Percentiles rank a stretch among this genome's conserved stretches.
These are phyloP conservation scores for Aureobasidium sp. DNA, from an alignment of 2,329 filamentous ascomycete genomes.

Conservation along the genomic window DNA sequence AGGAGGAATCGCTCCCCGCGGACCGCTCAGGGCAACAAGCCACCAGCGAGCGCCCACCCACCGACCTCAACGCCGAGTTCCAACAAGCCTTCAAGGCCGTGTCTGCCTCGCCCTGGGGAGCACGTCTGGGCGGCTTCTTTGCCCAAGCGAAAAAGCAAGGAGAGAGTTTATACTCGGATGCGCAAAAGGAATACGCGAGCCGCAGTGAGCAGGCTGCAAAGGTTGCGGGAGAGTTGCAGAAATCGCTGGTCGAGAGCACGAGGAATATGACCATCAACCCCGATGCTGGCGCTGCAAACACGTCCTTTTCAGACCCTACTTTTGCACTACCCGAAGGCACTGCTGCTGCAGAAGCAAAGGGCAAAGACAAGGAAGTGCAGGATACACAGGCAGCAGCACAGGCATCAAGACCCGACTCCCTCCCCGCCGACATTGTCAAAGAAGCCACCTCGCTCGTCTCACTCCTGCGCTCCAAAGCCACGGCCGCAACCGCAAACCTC, in stretches of 20 bases:
- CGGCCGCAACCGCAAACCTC: conserved; percentile 44
- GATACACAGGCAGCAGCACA: neutral
- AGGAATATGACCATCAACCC: conserved; percentile 58
- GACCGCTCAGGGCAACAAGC: neutral
- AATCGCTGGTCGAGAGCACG: conserved; percentile 46
- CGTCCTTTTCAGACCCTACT: conserved; percentile 21
- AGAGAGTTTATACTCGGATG: conserved; percentile 78
- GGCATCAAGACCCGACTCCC: conserved; percentile 31
- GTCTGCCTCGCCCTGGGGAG: conserved; percentile 84
- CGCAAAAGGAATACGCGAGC: conserved; percentile 69
- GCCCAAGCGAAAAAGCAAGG: conserved; percentile 92
- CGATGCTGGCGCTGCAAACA: conserved; percentile 15
- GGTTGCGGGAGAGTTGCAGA: conserved; percentile 61
- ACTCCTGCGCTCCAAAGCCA: conserved; percentile 65
- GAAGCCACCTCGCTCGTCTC: conserved; percentile 61
- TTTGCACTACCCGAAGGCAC: conserved; percentile 14
- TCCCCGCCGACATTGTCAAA: conserved; percentile 42
- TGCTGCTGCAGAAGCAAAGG: conserved; percentile 12
- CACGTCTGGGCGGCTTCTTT: conserved; percentile 77
- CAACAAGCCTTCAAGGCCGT: conserved; percentile 95
- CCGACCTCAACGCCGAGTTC: conserved; percentile 71
- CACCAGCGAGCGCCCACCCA: conserved; percentile 31
- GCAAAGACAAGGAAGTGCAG: conserved; percentile 17
- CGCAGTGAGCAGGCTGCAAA: conserved; percentile 64
- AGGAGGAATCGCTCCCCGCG: conserved; percentile 62